Percentiles rank a stretch among this genome's conserved stretches.
Evolutionary conservation across 331 rosid species (phyloP).

Genomic region (Quercus tomentella): DNA sequence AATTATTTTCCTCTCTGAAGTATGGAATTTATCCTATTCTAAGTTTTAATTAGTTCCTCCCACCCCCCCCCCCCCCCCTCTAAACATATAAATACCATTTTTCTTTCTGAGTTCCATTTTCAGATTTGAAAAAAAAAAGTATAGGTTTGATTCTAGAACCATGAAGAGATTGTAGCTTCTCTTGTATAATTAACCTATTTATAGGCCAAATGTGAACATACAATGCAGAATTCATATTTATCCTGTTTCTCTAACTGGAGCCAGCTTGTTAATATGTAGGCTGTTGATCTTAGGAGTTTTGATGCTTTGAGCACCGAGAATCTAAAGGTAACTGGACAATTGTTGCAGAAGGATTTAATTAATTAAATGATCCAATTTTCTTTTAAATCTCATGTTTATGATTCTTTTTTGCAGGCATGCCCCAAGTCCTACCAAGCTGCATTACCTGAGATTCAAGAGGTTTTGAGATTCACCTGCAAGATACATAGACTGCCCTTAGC

Average conservation of each 20-base stretch:
- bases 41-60: neutral
- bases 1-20: neutral
- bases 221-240: neutral
- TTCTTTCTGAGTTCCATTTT: no score
- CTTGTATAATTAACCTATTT: neutral
- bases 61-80: no score
- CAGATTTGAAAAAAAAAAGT: neutral
- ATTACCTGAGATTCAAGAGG: constrained; percentile 66
- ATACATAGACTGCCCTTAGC: constrained; percentile 82
- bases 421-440: constrained; percentile 55
- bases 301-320: constrained; percentile 40
- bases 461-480: constrained; percentile 75
- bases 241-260: constrained; percentile 22
- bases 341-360: constrained; percentile 5
- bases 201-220: constrained; percentile 2
- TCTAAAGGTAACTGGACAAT: constrained; percentile 45
- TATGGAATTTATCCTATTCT: neutral
- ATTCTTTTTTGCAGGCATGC: constrained; percentile 41
- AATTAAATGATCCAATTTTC: constrained; percentile 16
- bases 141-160: neutral
- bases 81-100: no score
- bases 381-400: neutral
- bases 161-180: neutral
- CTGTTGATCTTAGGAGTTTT: constrained; percentile 72
- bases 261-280: constrained; percentile 55